Evolutionary conservation across 2,329 filamentous ascomycete species (phyloP).

Genomic region (Passalora sequoiae): DNA sequence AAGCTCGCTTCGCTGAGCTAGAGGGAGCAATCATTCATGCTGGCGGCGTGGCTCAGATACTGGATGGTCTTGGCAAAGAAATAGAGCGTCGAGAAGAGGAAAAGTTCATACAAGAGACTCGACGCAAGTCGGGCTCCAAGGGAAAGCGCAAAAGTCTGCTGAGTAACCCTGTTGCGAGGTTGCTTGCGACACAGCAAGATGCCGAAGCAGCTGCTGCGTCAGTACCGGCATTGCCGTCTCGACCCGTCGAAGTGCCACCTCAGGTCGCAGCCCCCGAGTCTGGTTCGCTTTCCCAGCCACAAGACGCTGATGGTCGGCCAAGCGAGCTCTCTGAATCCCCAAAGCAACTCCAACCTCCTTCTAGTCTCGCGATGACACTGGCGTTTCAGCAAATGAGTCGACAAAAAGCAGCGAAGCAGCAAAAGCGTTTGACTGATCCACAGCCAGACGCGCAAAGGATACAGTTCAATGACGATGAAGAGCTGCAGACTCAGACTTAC

Average conservation of each 20-base stretch:
- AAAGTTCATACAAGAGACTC: conserved; percentile 15
- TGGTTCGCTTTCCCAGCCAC: neutral
- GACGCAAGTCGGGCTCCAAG: conserved; percentile 20
- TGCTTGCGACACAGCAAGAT: neutral
- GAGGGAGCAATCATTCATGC: conserved; percentile 37
- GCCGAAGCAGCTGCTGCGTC: neutral
- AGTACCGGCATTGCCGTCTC: neutral
- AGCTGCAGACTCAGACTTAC: conserved; percentile 2
- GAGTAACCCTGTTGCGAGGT: neutral
- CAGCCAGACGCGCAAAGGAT: conserved; percentile 18
- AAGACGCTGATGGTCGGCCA: neutral
- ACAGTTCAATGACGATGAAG: conserved; percentile 7
- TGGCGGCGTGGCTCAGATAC: conserved; percentile 42
- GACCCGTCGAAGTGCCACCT: neutral
- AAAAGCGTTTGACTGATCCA: conserved; percentile 25
- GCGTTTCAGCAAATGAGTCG: neutral
- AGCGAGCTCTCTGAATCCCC: neutral
- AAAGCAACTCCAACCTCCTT: neutral
- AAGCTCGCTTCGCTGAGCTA: conserved; percentile 38
- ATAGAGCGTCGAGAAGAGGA: conserved; percentile 22
- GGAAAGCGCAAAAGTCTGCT: conserved; percentile 1
- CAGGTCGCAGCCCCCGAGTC: neutral
- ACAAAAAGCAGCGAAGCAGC: conserved; percentile 2
- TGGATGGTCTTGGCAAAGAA: conserved; percentile 29
- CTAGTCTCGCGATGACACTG: neutral